These are phyloP conservation scores for Skeletonema tropicum DNA, from an alignment of 108 stramenopile species.

Conservation along the genomic window DNA sequence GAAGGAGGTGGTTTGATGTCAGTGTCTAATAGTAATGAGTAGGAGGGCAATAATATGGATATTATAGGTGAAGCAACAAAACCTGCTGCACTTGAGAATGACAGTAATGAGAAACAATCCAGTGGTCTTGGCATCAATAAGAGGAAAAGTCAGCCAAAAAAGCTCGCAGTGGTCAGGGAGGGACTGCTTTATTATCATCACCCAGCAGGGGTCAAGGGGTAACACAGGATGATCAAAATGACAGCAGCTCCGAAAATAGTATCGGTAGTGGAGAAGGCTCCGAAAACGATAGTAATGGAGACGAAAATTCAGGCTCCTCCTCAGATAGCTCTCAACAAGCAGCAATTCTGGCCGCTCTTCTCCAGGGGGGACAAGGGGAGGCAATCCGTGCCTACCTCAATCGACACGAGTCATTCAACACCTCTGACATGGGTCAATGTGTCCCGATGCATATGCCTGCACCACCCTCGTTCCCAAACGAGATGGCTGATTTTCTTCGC, in stretches of 20 bases:
- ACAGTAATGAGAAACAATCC: neutral
- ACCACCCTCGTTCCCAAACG: conserved; percentile 38
- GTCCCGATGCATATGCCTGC: conserved; percentile 37
- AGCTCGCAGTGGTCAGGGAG: conserved; percentile 4
- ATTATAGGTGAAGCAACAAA: neutral
- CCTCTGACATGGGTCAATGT: conserved; percentile 30
- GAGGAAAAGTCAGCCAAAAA: conserved; percentile 24
- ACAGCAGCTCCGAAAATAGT: neutral
- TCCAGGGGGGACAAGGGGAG: conserved; percentile 21
- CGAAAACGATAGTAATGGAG: neutral
- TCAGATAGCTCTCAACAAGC: conserved; percentile 20
- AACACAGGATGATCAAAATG: neutral
- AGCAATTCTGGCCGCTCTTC: conserved; percentile 33
- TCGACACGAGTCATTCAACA: conserved; percentile 23
- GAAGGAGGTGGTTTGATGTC: neutral
- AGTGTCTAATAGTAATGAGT: neutral
- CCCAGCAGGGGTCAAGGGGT: neutral
- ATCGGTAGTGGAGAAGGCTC: neutral
- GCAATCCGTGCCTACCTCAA: conserved; percentile 30
- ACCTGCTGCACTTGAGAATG: neutral
- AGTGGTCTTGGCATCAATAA: conserved; percentile 1
- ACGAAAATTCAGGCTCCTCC: conserved; percentile 1
- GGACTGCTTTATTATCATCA: neutral
- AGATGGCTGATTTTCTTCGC: conserved; percentile 40
- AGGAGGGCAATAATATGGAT: neutral